Conservation (phyloP, 2,329 filamentous ascomycete genomes). For the Trichoderma gracile region DNA sequence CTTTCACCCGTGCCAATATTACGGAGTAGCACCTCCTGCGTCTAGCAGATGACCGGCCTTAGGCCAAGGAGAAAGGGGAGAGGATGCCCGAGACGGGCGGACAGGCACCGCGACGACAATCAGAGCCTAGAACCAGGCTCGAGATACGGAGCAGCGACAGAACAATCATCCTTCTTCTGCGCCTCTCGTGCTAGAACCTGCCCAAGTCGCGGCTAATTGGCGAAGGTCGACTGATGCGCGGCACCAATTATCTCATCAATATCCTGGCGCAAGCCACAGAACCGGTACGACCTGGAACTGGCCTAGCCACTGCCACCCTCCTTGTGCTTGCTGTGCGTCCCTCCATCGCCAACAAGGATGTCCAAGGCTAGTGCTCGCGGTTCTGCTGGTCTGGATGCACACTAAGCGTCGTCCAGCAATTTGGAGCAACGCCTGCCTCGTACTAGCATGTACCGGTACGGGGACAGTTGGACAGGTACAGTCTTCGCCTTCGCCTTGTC, state of each 20-base stretch:
- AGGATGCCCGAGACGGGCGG: too few relatives aligned
- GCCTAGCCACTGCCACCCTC: neutral
- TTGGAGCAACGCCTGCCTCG: neutral
- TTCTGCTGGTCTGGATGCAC: neutral
- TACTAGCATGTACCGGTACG: neutral
- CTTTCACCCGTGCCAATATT: too few relatives aligned
- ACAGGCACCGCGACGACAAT: too few relatives aligned
- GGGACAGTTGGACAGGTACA: neutral
- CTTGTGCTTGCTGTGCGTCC: neutral
- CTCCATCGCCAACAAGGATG: neutral
- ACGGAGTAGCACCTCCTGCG: neutral
- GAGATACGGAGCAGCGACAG: neutral
- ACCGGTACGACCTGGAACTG: neutral
- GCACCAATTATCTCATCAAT: neutral
- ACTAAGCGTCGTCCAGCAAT: too few relatives aligned
- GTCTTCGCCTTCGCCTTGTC: conserved; percentile 2
- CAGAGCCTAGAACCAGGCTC: neutral
- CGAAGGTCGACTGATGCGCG: conserved; percentile 1
- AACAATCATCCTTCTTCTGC: neutral
- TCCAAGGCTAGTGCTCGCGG: neutral
- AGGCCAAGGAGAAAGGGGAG: too few relatives aligned
- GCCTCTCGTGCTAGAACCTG: neutral
- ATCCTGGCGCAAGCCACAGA: conserved; percentile 4
- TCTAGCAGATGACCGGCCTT: neutral
- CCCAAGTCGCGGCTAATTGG: conserved; percentile 13